Conservation (phyloP, 345 rosid species). For the Brassica juncea region DNA sequence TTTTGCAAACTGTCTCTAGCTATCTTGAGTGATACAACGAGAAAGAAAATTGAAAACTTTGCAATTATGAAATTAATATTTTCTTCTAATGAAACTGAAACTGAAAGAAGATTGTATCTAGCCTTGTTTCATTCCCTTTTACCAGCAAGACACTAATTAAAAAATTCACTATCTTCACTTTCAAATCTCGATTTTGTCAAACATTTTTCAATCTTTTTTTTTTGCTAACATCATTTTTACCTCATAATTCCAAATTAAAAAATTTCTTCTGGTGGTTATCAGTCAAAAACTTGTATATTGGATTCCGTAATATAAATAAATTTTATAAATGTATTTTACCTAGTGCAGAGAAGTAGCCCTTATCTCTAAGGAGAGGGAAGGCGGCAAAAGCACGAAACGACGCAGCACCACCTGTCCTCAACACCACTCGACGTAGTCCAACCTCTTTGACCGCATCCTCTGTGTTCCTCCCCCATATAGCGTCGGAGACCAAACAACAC, state of each 20-base stretch:
- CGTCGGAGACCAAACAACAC: conserved; percentile 58
- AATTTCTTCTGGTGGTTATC: too few relatives aligned
- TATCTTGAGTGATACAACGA: not conserved
- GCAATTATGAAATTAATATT: not conserved
- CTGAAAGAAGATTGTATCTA: not conserved
- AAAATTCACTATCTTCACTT: not conserved
- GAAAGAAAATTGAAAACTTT: not conserved
- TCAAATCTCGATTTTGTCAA: too few relatives aligned
- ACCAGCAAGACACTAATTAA: not conserved
- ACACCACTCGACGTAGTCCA: conserved; percentile 49
- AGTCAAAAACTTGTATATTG: too few relatives aligned
- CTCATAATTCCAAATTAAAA: too few relatives aligned
- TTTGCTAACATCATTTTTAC: too few relatives aligned
- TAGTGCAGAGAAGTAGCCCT: conserved; percentile 38
- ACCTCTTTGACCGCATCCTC: conserved; percentile 48
- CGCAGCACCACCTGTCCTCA: conserved; percentile 44
- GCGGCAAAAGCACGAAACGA: conserved; percentile 38
- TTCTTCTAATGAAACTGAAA: not conserved
- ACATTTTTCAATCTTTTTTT: too few relatives aligned
- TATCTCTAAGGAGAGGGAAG: conserved; percentile 31
- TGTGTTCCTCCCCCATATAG: conserved; percentile 44
- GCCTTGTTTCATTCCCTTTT: not conserved
- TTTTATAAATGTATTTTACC: conserved; percentile 24
- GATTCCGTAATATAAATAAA: too few relatives aligned
- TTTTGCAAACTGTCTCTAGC: not conserved